These are phyloP conservation scores for Phaeotremella fagi DNA, from an alignment of 768 basidiomycete genomes.

Conservation along the genomic window DNA sequence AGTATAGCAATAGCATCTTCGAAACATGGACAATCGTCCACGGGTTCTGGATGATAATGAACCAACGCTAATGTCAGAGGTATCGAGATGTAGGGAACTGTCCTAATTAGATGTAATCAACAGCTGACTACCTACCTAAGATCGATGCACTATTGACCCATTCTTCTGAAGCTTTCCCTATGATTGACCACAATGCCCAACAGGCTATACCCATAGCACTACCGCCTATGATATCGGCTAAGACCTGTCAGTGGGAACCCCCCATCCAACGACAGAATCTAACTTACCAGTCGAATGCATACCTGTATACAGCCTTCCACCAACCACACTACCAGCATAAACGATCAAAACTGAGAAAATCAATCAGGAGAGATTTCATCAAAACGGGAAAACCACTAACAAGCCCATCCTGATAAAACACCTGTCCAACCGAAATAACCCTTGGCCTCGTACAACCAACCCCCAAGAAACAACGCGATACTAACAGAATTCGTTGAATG, in stretches of 20 bases:
- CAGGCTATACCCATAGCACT: constrained; percentile 60
- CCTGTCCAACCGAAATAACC: constrained; percentile 3
- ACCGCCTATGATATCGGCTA: constrained; percentile 46
- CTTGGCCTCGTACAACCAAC: constrained; percentile 27
- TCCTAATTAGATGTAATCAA: constrained; percentile 39
- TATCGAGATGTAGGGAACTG: constrained; percentile 34
- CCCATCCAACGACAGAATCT: too few relatives aligned
- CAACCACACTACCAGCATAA: constrained; percentile 45
- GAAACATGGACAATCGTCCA: constrained; percentile 96
- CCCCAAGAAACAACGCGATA: constrained; percentile 69
- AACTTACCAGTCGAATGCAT: constrained; percentile 46
- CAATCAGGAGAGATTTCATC: neutral
- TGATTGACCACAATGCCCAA: constrained; percentile 55
- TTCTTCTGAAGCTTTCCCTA: constrained; percentile 50
- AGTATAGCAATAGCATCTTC: constrained; percentile 92
- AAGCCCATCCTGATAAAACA: constrained; percentile 13
- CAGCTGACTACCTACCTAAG: constrained; percentile 43
- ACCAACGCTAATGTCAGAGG: constrained; percentile 64
- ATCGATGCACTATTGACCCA: constrained; percentile 47
- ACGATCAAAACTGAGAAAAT: constrained; percentile 25
- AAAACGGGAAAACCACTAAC: constrained; percentile 9
- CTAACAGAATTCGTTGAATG: constrained; percentile 89
- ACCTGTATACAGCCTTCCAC: constrained; percentile 48
- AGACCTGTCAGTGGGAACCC: neutral
- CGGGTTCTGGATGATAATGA: constrained; percentile 88